Percentiles rank a stretch among this genome's conserved stretches.
These are phyloP conservation scores for Yarrowia sp. DNA, from an alignment of 805 yeast genomes.

Conservation along the genomic window DNA sequence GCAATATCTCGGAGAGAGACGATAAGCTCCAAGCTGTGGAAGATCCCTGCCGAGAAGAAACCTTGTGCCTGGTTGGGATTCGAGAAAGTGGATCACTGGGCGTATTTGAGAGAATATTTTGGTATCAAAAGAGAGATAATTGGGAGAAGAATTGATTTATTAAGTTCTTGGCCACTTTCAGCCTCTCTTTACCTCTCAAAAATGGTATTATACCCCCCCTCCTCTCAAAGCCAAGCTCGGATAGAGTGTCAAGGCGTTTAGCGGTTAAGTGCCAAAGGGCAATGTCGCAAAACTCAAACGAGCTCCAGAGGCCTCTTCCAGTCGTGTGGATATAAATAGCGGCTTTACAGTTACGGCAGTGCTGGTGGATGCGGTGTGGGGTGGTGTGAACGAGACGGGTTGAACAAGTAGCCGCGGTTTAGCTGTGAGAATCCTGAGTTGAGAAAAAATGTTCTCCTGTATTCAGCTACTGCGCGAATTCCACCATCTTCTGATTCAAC, in stretches of 20 bases:
- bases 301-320: neutral
- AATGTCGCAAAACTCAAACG: slow-evolving; percentile 6
- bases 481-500: no score
- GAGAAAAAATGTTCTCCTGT: no score
- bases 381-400: neutral
- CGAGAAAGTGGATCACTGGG: no score
- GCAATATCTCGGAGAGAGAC: slow-evolving; percentile 29
- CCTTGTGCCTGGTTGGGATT: slow-evolving; percentile 10
- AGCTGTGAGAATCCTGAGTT: no score
- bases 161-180: no score
- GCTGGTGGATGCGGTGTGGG: neutral
- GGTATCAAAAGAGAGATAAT: no score
- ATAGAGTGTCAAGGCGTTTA: slow-evolving; percentile 27
- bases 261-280: slow-evolving; percentile 23
- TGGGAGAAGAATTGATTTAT: no score
- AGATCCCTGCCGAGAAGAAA: neutral
- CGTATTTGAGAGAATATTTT: no score
- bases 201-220: no score
- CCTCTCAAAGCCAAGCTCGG: neutral
- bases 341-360: slow-evolving; percentile 8
- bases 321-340: slow-evolving; percentile 9
- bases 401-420: no score
- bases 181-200: no score
- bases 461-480: no score
- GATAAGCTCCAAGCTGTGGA: neutral